These are phyloP conservation scores for Trichoderma virens DNA, from an alignment of 495 filamentous ascomycete species.

Conservation along the genomic window DNA sequence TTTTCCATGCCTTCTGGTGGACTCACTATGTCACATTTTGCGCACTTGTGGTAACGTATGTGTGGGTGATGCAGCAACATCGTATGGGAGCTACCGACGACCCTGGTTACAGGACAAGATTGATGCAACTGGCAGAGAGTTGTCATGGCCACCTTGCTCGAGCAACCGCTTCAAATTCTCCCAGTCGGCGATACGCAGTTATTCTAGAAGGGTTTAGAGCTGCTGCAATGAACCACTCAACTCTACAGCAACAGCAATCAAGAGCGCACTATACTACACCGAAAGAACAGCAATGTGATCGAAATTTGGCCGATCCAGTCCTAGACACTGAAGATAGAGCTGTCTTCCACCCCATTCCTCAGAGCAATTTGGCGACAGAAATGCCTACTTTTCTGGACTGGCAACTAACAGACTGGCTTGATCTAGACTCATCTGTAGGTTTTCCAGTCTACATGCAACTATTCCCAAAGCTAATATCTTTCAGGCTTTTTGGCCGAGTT, in stretches of 20 bases:
- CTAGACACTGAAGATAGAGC: background rate
- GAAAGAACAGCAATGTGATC: background rate
- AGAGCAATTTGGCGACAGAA: background rate
- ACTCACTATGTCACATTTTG: conserved; percentile 33
- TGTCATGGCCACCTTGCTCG: conserved; percentile 43
- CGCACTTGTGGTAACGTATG: conserved; percentile 28
- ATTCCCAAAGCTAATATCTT: background rate
- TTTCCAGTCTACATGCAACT: background rate
- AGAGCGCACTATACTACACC: background rate
- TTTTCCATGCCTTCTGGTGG: conserved; percentile 31
- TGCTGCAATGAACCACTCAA: conserved; percentile 14
- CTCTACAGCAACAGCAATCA: background rate
- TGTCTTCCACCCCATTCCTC: conserved; percentile 1
- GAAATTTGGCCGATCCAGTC: background rate
- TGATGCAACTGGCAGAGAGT: conserved; percentile 31
- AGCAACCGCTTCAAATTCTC: conserved; percentile 42
- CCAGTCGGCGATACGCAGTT: conserved; percentile 44
- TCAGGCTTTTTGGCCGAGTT: conserved; percentile 1
- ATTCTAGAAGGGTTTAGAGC: conserved; percentile 35
- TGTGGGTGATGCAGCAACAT: conserved; percentile 27
- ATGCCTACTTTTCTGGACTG: conserved; percentile 8
- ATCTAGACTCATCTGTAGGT: conserved; percentile 21
- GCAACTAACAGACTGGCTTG: conserved; percentile 20
- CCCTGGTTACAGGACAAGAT: background rate
- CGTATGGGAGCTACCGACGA: background rate